These are phyloP conservation scores for Xylaria acuta DNA, from an alignment of 495 filamentous ascomycete genomes.

Conservation along the genomic window DNA sequence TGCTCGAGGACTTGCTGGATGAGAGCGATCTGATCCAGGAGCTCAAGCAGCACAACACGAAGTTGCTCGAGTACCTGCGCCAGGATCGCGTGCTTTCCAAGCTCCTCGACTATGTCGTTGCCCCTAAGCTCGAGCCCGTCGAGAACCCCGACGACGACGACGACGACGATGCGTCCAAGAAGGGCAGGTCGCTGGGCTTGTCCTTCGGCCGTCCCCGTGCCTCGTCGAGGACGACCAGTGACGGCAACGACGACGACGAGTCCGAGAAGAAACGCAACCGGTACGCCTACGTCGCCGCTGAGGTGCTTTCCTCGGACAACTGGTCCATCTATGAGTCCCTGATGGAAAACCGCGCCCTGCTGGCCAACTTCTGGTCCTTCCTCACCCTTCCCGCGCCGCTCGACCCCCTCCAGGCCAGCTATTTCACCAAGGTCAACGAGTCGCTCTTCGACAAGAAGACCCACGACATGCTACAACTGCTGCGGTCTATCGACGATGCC, in stretches of 20 bases:
- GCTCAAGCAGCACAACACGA: constrained; percentile 96
- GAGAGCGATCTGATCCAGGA: constrained; percentile 96
- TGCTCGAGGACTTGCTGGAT: constrained; percentile 93
- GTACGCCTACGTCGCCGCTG: constrained; percentile 89
- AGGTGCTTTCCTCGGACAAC: constrained; percentile 93
- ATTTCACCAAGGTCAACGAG: constrained; percentile 99
- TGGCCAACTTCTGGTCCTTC: constrained; percentile 91
- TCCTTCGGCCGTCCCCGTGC: constrained; percentile 53
- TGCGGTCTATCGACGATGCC: constrained; percentile 81
- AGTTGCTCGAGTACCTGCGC: constrained; percentile 94
- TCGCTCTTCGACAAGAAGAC: constrained; percentile 96
- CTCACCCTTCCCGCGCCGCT: constrained; percentile 78
- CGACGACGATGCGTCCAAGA: constrained; percentile 46
- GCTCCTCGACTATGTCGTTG: constrained; percentile 89
- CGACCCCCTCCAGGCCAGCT: constrained; percentile 91
- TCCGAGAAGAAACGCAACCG: constrained; percentile 86
- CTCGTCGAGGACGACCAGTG: constrained; percentile 48
- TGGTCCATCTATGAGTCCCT: constrained; percentile 95
- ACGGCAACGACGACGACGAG: constrained; percentile 63
- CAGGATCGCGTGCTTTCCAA: constrained; percentile 85
- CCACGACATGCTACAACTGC: constrained; percentile 88
- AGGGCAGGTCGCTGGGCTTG: constrained; percentile 57
- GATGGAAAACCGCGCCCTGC: constrained; percentile 77
- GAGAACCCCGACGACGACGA: constrained; percentile 68
- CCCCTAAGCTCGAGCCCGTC: constrained; percentile 68